A percentile compares a stretch with the other conserved stretches of the same genome.
Conservation (phyloP, 495 filamentous ascomycete genomes). For the Patellaria atrata region DNA sequence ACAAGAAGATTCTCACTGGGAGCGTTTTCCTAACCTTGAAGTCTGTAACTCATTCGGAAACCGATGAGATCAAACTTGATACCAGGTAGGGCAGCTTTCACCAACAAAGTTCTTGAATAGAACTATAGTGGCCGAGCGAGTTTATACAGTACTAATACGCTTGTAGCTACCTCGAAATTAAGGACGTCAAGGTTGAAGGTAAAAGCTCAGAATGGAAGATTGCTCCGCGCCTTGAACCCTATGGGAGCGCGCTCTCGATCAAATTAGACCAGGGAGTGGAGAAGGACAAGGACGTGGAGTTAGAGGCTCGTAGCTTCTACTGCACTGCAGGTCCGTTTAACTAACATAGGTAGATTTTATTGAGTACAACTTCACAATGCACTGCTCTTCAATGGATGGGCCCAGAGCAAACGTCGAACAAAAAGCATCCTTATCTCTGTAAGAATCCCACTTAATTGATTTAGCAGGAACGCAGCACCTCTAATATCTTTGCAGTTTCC, state of each 20-base stretch:
- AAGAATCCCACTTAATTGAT: slow-evolving; percentile 18
- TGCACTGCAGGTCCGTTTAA: too few relatives aligned
- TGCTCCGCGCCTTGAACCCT: slow-evolving; percentile 52
- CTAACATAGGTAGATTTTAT: slow-evolving; percentile 38
- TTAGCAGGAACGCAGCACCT: neutral
- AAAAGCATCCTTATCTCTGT: slow-evolving; percentile 90
- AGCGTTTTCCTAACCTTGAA: slow-evolving; percentile 60
- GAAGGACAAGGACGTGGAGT: slow-evolving; percentile 45
- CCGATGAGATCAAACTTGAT: slow-evolving; percentile 70
- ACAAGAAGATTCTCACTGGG: slow-evolving; percentile 55
- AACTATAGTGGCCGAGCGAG: too few relatives aligned
- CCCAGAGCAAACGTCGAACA: slow-evolving; percentile 79
- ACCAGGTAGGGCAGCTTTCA: slow-evolving; percentile 35
- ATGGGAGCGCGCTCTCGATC: slow-evolving; percentile 67
- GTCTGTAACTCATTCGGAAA: slow-evolving; percentile 51
- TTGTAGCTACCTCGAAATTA: slow-evolving; percentile 49
- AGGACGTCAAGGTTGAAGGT: slow-evolving; percentile 49
- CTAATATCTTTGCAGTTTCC: slow-evolving; percentile 39
- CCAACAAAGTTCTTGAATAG: neutral
- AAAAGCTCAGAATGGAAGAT: slow-evolving; percentile 50
- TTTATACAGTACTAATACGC: slow-evolving; percentile 1
- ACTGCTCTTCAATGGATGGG: slow-evolving; percentile 90
- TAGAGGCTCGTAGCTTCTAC: slow-evolving; percentile 33
- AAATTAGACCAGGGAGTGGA: slow-evolving; percentile 45
- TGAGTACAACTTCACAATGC: slow-evolving; percentile 67